phyloP scores from a whole-genome alignment of 2,329 filamentous ascomycete genomes.

The Calonectria honghensis region DNA sequence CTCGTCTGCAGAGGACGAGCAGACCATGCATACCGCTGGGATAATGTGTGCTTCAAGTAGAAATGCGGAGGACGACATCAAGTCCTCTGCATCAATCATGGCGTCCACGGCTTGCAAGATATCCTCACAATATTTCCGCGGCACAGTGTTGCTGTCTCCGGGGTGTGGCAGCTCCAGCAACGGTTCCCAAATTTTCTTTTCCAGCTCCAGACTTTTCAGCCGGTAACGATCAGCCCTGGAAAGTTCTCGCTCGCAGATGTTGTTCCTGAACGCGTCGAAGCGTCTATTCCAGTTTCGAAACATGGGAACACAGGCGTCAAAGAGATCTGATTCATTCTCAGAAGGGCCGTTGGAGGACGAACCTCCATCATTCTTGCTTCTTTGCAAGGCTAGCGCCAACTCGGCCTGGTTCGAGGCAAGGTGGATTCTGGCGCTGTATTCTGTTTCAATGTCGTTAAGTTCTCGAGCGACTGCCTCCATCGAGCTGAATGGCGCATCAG shows the following conservation, averaged over 20 bases:
- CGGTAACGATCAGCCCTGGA: not conserved
- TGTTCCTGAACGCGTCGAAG: not conserved
- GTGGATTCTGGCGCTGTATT: not conserved
- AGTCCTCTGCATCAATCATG: not conserved
- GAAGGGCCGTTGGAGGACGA: too few relatives aligned
- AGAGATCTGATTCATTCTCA: not conserved
- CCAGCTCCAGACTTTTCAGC: not conserved
- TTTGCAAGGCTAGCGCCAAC: too few relatives aligned
- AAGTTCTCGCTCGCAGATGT: not conserved
- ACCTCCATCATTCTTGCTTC: too few relatives aligned
- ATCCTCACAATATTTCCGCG: not conserved
- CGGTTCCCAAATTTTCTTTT: not conserved
- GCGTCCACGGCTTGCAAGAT: not conserved
- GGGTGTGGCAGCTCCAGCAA: not conserved
- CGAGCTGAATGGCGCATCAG: not conserved
- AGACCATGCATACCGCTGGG: not conserved
- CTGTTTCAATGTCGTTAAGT: not conserved
- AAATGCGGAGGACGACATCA: not conserved
- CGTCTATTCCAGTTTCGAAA: not conserved
- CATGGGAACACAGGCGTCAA: not conserved
- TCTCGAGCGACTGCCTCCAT: not conserved
- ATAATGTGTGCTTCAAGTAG: slow-evolving; percentile 1
- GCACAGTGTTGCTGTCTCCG: not conserved
- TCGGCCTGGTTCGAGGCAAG: not conserved
- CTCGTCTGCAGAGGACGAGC: not conserved